These are phyloP conservation scores for Penicillium herquei DNA, from an alignment of 495 filamentous ascomycete species.

Conservation along the genomic window DNA sequence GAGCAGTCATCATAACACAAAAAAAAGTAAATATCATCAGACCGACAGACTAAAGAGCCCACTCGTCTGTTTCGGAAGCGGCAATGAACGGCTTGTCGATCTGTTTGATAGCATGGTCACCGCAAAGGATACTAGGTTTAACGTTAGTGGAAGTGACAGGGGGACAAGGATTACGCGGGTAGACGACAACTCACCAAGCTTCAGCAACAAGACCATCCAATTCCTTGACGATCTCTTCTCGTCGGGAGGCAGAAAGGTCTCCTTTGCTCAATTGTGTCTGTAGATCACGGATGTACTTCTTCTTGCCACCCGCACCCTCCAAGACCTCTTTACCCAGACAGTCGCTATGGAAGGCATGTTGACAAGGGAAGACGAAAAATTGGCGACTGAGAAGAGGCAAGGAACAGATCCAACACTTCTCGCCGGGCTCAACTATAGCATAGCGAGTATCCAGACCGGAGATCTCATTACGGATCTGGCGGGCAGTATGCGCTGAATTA, in stretches of 20 bases:
- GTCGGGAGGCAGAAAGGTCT: constrained; percentile 57
- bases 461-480: constrained; percentile 86
- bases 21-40: neutral
- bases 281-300: constrained; percentile 77
- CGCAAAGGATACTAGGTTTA: constrained; percentile 68
- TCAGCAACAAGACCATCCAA: constrained; percentile 82
- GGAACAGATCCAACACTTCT: constrained; percentile 85
- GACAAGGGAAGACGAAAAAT: constrained; percentile 98
- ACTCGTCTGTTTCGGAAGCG: constrained; percentile 73
- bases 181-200: constrained; percentile 60
- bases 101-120: constrained; percentile 87
- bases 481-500: constrained; percentile 79
- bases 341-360: constrained; percentile 95
- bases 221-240: constrained; percentile 83
- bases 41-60: constrained; percentile 61
- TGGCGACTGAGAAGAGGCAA: constrained; percentile 82
- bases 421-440: constrained; percentile 94
- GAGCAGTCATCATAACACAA: neutral
- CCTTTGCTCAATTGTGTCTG: constrained; percentile 77
- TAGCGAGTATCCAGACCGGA: constrained; percentile 80
- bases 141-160: constrained; percentile 9
- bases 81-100: constrained; percentile 90
- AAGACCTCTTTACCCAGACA: constrained; percentile 83
- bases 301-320: constrained; percentile 69
- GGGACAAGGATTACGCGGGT: neutral